Evolutionary conservation across 306 rosid genomes (phyloP).

Genomic region (Boehmeria nivea): DNA sequence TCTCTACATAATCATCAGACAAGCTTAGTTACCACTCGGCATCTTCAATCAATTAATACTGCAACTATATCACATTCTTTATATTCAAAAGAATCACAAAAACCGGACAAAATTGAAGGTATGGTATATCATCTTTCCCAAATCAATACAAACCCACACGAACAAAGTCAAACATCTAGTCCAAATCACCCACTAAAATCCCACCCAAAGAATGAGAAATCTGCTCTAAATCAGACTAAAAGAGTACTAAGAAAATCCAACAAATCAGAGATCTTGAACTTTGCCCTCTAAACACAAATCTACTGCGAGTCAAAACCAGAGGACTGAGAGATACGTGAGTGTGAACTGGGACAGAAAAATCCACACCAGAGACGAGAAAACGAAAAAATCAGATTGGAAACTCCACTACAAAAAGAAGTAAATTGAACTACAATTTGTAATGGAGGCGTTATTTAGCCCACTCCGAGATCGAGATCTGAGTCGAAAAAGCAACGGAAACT

Average conservation of each 20-base stretch:
- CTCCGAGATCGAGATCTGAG: slow-evolving; percentile 50
- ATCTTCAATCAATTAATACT: too few relatives aligned
- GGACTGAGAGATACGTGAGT: slow-evolving; percentile 17
- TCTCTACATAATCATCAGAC: too few relatives aligned
- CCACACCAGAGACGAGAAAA: slow-evolving; percentile 7
- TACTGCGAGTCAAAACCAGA: slow-evolving; percentile 1
- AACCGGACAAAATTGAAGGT: too few relatives aligned
- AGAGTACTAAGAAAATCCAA: slow-evolving; percentile 2
- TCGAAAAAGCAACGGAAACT: slow-evolving; percentile 31
- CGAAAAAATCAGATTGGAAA: background rate
- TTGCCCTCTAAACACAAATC: background rate
- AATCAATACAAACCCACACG: too few relatives aligned
- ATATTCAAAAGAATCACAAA: too few relatives aligned
- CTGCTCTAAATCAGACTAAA: too few relatives aligned
- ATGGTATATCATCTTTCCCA: too few relatives aligned
- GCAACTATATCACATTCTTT: too few relatives aligned
- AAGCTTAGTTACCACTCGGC: too few relatives aligned
- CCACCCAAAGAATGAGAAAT: background rate
- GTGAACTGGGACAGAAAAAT: slow-evolving; percentile 20
- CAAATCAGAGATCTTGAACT: slow-evolving; percentile 3
- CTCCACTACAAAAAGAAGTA: too few relatives aligned
- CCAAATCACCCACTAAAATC: background rate
- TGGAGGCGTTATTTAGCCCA: slow-evolving; percentile 28
- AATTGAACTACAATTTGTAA: slow-evolving; percentile 45
- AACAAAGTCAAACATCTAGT: background rate